A percentile compares a stretch with the other conserved stretches of the same genome.
These are phyloP conservation scores for Trypanosoma brucei DNA, from an alignment of 208 protist genomes.

Conservation along the genomic window DNA sequence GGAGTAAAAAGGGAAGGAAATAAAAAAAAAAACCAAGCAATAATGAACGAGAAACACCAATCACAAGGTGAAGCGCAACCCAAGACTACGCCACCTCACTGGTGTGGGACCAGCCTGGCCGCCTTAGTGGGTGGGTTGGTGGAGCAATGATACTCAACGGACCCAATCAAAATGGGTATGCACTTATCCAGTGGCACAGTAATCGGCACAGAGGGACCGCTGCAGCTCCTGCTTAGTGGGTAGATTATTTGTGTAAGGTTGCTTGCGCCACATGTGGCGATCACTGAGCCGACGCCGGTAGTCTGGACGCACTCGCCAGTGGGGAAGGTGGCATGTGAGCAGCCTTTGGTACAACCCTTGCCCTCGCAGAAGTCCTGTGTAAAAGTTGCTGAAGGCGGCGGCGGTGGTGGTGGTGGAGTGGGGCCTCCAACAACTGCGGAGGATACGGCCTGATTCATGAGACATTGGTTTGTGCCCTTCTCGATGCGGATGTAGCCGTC, in stretches of 20 bases:
- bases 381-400: constrained; percentile 12
- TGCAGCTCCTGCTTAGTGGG: constrained; percentile 26
- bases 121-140: neutral
- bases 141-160: constrained; percentile 4
- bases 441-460: constrained; percentile 61
- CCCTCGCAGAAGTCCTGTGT: constrained; percentile 1
- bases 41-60: too few relatives aligned
- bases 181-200: constrained; percentile 31
- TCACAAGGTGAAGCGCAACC: too few relatives aligned
- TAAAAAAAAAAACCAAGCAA: too few relatives aligned
- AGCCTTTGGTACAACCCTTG: constrained; percentile 17
- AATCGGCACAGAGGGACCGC: constrained; percentile 15
- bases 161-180: neutral
- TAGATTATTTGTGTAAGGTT: constrained; percentile 33
- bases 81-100: neutral
- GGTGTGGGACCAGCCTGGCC: neutral
- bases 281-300: constrained; percentile 30
- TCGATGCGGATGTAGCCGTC: constrained; percentile 84
- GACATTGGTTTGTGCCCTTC: constrained; percentile 80
- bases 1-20: too few relatives aligned
- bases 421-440: constrained; percentile 32
- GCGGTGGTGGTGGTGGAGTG: constrained; percentile 13
- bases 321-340: constrained; percentile 30
- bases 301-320: constrained; percentile 33
- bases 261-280: constrained; percentile 31